These are phyloP conservation scores for Chlorella sp. DNA, from an alignment of 139 green algal genomes.

Conservation along the genomic window DNA sequence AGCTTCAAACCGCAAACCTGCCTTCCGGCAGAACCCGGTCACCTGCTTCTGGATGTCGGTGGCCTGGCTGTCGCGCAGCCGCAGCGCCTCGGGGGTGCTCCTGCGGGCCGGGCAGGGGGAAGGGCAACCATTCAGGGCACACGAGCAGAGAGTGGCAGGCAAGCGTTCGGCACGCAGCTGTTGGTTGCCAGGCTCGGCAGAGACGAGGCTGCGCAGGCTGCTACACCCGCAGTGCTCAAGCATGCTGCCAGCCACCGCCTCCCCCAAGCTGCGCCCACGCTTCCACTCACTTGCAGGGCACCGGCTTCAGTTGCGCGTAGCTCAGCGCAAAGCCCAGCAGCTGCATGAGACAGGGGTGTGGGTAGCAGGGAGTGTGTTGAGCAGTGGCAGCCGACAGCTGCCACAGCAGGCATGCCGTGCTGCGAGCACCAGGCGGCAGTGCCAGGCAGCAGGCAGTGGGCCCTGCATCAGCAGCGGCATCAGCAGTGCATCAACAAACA, in stretches of 20 bases:
- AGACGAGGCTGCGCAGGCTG: too few relatives aligned
- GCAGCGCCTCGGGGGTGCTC: constrained; percentile 78
- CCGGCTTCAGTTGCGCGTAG: constrained; percentile 77
- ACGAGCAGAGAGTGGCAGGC: too few relatives aligned
- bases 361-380: not conserved
- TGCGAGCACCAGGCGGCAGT: too few relatives aligned
- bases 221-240: not conserved
- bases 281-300: constrained; percentile 70
- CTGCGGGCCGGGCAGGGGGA: constrained; percentile 56
- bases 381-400: too few relatives aligned
- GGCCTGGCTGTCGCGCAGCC: constrained; percentile 80
- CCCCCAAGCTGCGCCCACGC: too few relatives aligned
- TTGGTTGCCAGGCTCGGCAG: too few relatives aligned
- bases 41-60: constrained; percentile 98
- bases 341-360: not conserved
- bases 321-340: constrained; percentile 31
- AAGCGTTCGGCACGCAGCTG: too few relatives aligned
- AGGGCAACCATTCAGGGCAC: not conserved
- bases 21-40: too few relatives aligned
- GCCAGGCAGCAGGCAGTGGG: not conserved
- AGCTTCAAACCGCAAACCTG: too few relatives aligned
- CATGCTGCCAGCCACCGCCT: too few relatives aligned
- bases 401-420: too few relatives aligned
- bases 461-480: not conserved
- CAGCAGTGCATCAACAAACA: not conserved